A percentile compares a stretch with the other conserved stretches of the same genome.
phyloP scores from a whole-genome alignment of 768 basidiomycete species.

The Hemileccinum impolitum region DNA sequence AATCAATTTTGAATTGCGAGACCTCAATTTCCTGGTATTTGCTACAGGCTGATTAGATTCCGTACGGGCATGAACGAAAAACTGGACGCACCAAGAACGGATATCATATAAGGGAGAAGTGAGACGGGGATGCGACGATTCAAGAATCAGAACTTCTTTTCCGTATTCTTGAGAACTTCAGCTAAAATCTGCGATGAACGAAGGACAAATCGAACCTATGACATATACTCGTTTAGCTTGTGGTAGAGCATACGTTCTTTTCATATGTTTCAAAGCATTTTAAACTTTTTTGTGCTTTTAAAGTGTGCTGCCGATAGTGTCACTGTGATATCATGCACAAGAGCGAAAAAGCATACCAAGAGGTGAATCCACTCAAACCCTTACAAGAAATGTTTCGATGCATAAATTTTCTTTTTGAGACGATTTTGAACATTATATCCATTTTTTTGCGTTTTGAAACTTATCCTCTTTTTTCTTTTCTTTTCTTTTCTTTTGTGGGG shows the following conservation, averaged over 20 bases:
- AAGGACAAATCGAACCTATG: neutral
- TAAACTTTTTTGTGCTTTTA: conserved; percentile 2
- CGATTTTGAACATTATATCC: neutral
- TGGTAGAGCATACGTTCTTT: no score
- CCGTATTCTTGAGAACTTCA: no score
- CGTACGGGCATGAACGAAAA: neutral
- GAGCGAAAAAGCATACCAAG: neutral
- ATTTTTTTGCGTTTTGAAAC: conserved; percentile 4
- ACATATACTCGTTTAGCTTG: no score
- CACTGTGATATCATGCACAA: neutral
- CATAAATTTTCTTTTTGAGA: no score
- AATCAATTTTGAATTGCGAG: no score
- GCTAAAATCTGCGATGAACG: neutral
- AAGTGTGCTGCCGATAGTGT: neutral
- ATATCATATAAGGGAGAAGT: no score
- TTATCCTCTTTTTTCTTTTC: conserved; percentile 2
- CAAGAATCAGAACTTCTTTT: no score
- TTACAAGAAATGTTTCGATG: neutral
- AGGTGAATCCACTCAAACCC: neutral
- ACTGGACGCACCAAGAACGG: neutral
- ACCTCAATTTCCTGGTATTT: no score
- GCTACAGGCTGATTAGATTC: no score
- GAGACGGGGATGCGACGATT: no score
- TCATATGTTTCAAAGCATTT: neutral
- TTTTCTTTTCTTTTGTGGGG: no score